phyloP scores from a whole-genome alignment of 2,329 filamentous ascomycete genomes.

The Rhynchosporium agropyri region DNA sequence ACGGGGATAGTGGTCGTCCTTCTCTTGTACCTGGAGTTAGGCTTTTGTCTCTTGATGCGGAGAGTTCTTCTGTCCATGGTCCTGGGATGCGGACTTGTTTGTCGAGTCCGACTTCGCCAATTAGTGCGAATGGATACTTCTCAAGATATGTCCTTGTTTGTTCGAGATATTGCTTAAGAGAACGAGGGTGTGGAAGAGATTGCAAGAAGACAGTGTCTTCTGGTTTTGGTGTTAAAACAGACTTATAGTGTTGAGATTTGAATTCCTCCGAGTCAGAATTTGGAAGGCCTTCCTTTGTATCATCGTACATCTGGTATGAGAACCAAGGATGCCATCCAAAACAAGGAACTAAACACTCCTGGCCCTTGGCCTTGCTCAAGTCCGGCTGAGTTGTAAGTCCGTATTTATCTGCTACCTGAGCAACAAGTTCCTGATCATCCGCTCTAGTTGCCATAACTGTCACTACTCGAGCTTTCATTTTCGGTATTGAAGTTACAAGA shows the following conservation, averaged over 20 bases:
- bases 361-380: constrained; percentile 33
- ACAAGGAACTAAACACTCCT: constrained; percentile 62
- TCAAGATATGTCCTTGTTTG: constrained; percentile 59
- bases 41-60: constrained; percentile 48
- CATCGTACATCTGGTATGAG: constrained; percentile 73
- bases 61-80: constrained; percentile 50
- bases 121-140: constrained; percentile 62
- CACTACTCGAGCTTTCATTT: constrained; percentile 67
- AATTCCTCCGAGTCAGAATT: constrained; percentile 33
- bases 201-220: constrained; percentile 48
- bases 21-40: constrained; percentile 73
- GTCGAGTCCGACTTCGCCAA: constrained; percentile 80
- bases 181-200: constrained; percentile 60
- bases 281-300: constrained; percentile 44
- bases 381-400: constrained; percentile 47
- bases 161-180: constrained; percentile 60
- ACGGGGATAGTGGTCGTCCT: constrained; percentile 66
- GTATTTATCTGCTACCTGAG: constrained; percentile 58
- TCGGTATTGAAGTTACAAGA: constrained; percentile 57
- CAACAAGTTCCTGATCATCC: constrained; percentile 75
- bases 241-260: constrained; percentile 63
- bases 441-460: constrained; percentile 78
- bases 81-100: constrained; percentile 74
- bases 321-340: constrained; percentile 93
- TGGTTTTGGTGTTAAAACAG: constrained; percentile 62